Percentiles rank a stretch among this genome's conserved stretches.
phyloP scores from a whole-genome alignment of 352 stramenopile genomes.

The Globisporangium cystogenes region DNA sequence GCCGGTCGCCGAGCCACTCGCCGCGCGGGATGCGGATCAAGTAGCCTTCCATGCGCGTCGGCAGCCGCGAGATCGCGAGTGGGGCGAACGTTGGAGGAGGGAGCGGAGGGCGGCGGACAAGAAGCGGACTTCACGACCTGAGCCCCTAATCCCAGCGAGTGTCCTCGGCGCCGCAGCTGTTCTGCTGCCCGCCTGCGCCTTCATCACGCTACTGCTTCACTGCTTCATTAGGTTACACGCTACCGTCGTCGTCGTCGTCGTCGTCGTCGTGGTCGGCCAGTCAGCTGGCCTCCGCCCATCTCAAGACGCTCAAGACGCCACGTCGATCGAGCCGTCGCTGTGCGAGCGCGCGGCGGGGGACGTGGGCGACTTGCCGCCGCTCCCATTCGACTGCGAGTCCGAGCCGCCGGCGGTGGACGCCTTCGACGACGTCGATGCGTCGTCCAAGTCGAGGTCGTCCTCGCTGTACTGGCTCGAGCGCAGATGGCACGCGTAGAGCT shows the following conservation, averaged over 20 bases:
- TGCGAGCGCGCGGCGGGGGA: constrained; percentile 2
- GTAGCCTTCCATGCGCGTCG: constrained; percentile 51
- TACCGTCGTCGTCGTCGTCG: too few species aligned
- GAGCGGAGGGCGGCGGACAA: too few species aligned
- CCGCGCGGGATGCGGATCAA: constrained; percentile 52
- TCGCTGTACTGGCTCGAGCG: constrained; percentile 34
- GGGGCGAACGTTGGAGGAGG: too few species aligned
- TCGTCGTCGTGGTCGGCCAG: too few species aligned
- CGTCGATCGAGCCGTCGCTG: background rate
- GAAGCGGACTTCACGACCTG: too few species aligned
- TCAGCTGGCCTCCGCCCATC: too few species aligned
- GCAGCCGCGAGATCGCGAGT: background rate
- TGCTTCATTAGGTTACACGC: too few species aligned
- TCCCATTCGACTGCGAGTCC: background rate
- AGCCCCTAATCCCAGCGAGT: too few species aligned
- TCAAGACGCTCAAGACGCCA: constrained; percentile 3
- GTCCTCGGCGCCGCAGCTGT: too few species aligned
- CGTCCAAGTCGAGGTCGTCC: constrained; percentile 12
- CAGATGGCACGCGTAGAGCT: constrained; percentile 63
- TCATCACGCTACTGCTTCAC: too few species aligned
- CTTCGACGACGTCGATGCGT: constrained; percentile 1
- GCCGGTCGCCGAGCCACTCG: constrained; percentile 15
- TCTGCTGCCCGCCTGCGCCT: too few species aligned
- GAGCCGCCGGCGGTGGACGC: constrained; percentile 1
- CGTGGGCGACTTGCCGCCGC: background rate